Evolutionary conservation across 2,329 filamentous ascomycete genomes (phyloP), one percentile per base, ranked within the genome.

Genomic region (Macroventuria anomochaeta): DNA sequence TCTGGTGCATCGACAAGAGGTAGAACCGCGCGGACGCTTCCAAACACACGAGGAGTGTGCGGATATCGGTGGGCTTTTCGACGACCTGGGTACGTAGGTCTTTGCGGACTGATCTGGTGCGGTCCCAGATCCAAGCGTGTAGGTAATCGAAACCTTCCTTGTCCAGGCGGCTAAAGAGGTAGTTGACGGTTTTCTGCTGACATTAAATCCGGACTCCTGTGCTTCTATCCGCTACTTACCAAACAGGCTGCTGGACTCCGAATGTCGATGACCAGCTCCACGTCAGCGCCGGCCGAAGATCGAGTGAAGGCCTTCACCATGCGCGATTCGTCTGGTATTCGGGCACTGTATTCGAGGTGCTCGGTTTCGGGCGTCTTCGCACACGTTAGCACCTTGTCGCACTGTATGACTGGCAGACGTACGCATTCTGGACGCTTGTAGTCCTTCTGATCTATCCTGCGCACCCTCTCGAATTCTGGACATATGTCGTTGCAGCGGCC

Each of bases 261-360:
- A 51, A 88, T 81, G 64, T 88, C 85, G 1, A 84, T 86, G 10
- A 85, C 84, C 17, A 87, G 72, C 67, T 87, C 85, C 58, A 85
- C 83, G 43, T 87, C 85, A 47, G 83, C 79, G 21, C 85, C 85
- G 39, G 85, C 85, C 38, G 84, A 84, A 20, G 85, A 84, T 58
- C 85, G 77, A 62, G 83, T 77, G 64, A 85, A 88, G 50, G 83
- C 81, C 71, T 88, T 88, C 53, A 88, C 80, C 85, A 88, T 88
- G 42, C 78, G 78, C 17, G 72, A 67, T 63, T 84, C 81, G 43
- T 77, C 77, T n/a, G 79, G 75, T 15, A 76, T 70, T 39, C 73
- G 65, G 32, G 73, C 58, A 23, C 62, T 62, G 20, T 68, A 64
- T 38, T 61, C 46, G 55, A 64, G 43, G 59, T 73, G 63, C 68